Evolutionary conservation across 352 stramenopile species (phyloP).

Genomic region (Halophytophthora polymorphica): DNA sequence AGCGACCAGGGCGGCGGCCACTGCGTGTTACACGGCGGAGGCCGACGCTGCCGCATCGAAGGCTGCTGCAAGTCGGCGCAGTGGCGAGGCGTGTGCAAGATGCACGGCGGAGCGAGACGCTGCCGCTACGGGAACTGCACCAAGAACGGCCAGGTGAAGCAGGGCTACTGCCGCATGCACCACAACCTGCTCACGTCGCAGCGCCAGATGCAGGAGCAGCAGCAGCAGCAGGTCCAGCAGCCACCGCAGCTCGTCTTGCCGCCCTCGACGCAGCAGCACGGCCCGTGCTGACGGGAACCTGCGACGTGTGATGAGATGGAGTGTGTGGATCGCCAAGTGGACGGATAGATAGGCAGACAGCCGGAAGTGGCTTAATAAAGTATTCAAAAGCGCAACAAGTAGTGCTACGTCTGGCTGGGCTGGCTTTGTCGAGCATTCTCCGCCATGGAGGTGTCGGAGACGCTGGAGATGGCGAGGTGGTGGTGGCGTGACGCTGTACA

Average conservation of each 20-base stretch:
- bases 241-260: slow-evolving; percentile 8
- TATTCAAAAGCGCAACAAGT: too few species aligned
- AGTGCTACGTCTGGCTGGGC: too few species aligned
- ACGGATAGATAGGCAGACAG: too few species aligned
- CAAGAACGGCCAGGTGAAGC: slow-evolving; percentile 81
- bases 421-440: too few species aligned
- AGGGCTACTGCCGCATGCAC: slow-evolving; percentile 78
- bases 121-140: slow-evolving; percentile 75
- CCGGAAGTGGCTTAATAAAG: too few species aligned
- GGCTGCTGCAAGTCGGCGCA: slow-evolving; percentile 83
- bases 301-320: too few species aligned
- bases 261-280: background rate
- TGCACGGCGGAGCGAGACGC: slow-evolving; percentile 76
- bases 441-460: too few species aligned
- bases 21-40: slow-evolving; percentile 80
- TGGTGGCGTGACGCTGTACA: too few species aligned
- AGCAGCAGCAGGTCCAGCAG: slow-evolving; percentile 20
- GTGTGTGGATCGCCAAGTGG: too few species aligned
- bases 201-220: slow-evolving; percentile 37
- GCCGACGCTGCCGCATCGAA: slow-evolving; percentile 69
- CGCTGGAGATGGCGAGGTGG: too few species aligned
- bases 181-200: slow-evolving; percentile 52
- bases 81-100: slow-evolving; percentile 79
- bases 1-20: slow-evolving; percentile 84
- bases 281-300: too few species aligned